A percentile compares a stretch with the other conserved stretches of the same genome.
These are phyloP conservation scores for Penicillium coprophilum DNA, from an alignment of 495 filamentous ascomycete species.

Conservation along the genomic window DNA sequence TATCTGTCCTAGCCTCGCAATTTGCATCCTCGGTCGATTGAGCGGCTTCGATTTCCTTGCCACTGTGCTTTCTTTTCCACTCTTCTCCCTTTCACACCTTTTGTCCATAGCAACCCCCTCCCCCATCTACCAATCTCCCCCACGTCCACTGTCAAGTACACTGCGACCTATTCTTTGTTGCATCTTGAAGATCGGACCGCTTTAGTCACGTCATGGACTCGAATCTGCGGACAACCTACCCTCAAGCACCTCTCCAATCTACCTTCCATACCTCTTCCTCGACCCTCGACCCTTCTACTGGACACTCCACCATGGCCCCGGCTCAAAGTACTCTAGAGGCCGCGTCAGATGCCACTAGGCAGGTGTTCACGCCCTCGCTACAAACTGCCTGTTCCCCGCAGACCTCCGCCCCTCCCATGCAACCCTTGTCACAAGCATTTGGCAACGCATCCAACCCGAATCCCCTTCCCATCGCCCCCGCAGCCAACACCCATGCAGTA, in stretches of 20 bases:
- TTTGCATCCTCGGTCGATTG: conserved; percentile 5
- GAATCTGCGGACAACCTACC: conserved; percentile 18
- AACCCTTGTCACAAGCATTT: conserved; percentile 19
- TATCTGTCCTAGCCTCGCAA: not conserved
- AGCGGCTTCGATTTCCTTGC: conserved; percentile 13
- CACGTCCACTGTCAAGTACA: not conserved
- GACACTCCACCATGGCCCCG: conserved; percentile 14
- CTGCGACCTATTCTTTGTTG: not conserved
- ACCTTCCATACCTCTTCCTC: conserved; percentile 20
- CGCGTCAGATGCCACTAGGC: conserved; percentile 14
- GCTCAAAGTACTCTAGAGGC: conserved; percentile 14
- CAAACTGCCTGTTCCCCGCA: conserved; percentile 14
- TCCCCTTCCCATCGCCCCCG: conserved; percentile 13
- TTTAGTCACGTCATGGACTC: conserved; percentile 22
- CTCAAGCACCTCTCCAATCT: conserved; percentile 17
- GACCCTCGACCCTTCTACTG: conserved; percentile 13
- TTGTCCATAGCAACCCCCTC: not conserved
- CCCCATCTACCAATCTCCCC: not conserved
- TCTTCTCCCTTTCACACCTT: not conserved
- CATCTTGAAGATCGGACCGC: not conserved
- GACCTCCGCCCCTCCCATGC: conserved; percentile 18
- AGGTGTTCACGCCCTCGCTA: conserved; percentile 19
- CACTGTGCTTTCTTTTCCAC: not conserved
- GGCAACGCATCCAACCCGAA: conserved; percentile 11
- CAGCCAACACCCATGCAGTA: conserved; percentile 12